These are phyloP conservation scores for Monilinia polystroma DNA, from an alignment of 2,329 filamentous ascomycete genomes.

Conservation along the genomic window DNA sequence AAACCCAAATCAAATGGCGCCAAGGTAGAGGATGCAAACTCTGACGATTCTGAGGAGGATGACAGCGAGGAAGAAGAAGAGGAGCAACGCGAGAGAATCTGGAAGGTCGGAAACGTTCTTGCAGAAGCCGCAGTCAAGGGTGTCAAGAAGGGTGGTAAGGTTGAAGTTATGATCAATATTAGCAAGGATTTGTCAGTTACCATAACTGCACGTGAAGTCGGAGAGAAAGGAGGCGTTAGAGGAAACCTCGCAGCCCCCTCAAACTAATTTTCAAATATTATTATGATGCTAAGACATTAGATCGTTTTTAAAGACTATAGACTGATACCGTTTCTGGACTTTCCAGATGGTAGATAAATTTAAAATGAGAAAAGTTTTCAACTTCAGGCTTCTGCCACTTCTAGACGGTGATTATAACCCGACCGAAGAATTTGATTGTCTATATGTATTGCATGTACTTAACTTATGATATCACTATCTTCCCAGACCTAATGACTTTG, in stretches of 20 bases:
- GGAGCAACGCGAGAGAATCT: conserved; percentile 84
- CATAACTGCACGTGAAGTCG: conserved; percentile 80
- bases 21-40: conserved; percentile 57
- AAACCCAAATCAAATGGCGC: conserved; percentile 64
- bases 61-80: conserved; percentile 75
- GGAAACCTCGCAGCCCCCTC: conserved; percentile 36
- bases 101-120: conserved; percentile 80
- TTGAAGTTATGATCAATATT: conserved; percentile 92
- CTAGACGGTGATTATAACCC: background rate
- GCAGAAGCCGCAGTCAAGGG: conserved; percentile 83
- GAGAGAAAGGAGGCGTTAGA: conserved; percentile 45
- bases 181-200: conserved; percentile 75
- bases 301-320: conserved; percentile 19
- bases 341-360: conserved; percentile 5
- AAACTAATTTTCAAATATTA: conserved; percentile 35
- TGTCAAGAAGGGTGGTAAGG: conserved; percentile 83
- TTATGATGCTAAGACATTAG: conserved; percentile 16
- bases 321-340: background rate
- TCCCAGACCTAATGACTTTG: background rate
- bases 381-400: background rate
- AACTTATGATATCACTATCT: background rate
- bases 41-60: conserved; percentile 57
- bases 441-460: background rate
- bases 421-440: background rate
- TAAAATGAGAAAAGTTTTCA: conserved; percentile 16